A percentile compares a stretch with the other conserved stretches of the same genome.
These are phyloP conservation scores for Roridomyces roridus DNA, from an alignment of 768 basidiomycete species.

Conservation along the genomic window DNA sequence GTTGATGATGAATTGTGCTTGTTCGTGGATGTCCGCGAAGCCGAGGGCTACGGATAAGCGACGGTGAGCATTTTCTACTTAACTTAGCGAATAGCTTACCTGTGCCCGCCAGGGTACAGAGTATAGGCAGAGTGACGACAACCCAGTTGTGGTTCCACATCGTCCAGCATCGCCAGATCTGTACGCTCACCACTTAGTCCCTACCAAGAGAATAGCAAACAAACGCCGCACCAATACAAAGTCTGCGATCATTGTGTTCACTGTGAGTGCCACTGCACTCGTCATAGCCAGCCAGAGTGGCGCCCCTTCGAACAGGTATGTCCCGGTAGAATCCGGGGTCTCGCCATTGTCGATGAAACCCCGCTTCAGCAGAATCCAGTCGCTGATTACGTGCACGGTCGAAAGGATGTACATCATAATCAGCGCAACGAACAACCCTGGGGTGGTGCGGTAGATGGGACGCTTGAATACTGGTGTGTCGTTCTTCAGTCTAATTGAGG, in stretches of 20 bases:
- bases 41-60: background rate
- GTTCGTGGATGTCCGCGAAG: background rate
- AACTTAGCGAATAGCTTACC: no score
- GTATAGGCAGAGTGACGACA: conserved; percentile 3
- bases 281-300: conserved; percentile 8
- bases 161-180: conserved; percentile 25
- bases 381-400: conserved; percentile 3
- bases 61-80: no score
- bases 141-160: conserved; percentile 13
- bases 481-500: no score
- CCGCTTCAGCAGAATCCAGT: conserved; percentile 8
- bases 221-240: conserved; percentile 8
- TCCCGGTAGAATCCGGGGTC: background rate
- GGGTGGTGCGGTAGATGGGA: background rate
- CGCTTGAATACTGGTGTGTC: background rate
- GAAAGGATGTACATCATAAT: conserved; percentile 18
- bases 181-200: background rate
- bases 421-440: background rate
- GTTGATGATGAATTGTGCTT: background rate
- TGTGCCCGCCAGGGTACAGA: conserved; percentile 13
- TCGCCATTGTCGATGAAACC: conserved; percentile 13
- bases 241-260: conserved; percentile 14
- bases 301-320: background rate
- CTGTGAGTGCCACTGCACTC: background rate
- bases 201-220: background rate